Percentiles rank a stretch among this genome's conserved stretches.
Evolutionary conservation across 2,329 filamentous ascomycete genomes (phyloP).

Genomic region (Bimuria novae-zelandiae): DNA sequence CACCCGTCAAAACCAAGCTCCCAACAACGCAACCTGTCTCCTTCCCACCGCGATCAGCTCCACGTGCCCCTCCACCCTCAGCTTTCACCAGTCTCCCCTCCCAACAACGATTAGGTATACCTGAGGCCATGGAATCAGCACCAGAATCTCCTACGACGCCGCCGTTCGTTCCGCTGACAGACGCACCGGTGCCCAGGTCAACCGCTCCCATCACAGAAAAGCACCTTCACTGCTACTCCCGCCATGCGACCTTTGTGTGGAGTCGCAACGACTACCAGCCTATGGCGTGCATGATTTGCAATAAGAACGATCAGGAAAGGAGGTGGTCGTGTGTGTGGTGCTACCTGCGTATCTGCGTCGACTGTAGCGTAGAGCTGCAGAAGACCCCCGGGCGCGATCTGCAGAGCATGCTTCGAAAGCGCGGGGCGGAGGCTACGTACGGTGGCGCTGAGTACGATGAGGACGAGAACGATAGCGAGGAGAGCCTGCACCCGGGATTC

Average conservation of each 20-base stretch:
- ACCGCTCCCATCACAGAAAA: slow-evolving; percentile 35
- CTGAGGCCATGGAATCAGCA: not conserved
- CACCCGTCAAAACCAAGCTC: not conserved
- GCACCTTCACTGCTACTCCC: slow-evolving; percentile 40
- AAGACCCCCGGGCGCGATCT: slow-evolving; percentile 26
- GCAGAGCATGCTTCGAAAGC: slow-evolving; percentile 21
- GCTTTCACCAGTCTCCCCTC: slow-evolving; percentile 10
- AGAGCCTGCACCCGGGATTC: not conserved
- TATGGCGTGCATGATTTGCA: slow-evolving; percentile 45
- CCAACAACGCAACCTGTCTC: not conserved
- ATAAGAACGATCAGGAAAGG: slow-evolving; percentile 24
- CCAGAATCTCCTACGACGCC: slow-evolving; percentile 4
- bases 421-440: slow-evolving; percentile 1
- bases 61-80: slow-evolving; percentile 4
- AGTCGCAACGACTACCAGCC: slow-evolving; percentile 39
- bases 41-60: slow-evolving; percentile 8
- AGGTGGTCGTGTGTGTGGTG: slow-evolving; percentile 46
- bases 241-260: slow-evolving; percentile 33
- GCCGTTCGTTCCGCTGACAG: slow-evolving; percentile 29
- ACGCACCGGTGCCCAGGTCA: slow-evolving; percentile 18
- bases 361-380: slow-evolving; percentile 33
- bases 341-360: slow-evolving; percentile 39
- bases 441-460: not conserved
- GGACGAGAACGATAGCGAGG: not conserved
- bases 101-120: slow-evolving; percentile 7